phyloP scores from a whole-genome alignment of 345 rosid species.

The Brassica rapa region DNA sequence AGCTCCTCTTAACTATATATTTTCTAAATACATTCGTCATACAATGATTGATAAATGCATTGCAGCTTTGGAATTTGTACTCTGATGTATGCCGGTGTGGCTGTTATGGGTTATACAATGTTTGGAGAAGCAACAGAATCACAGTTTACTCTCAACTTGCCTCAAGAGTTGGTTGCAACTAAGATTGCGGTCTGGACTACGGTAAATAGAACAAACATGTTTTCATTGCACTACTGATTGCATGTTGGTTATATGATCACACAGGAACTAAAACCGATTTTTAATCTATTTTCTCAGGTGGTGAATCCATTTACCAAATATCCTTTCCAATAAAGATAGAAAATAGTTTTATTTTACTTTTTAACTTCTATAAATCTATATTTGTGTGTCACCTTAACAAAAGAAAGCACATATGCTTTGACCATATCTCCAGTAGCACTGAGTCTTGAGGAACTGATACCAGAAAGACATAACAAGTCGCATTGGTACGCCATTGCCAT shows the following conservation, averaged over 20 bases:
- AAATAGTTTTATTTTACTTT: constrained; percentile 12
- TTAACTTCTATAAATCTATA: background rate
- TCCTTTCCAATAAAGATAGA: constrained; percentile 46
- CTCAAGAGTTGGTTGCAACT: constrained; percentile 78
- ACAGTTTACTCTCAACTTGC: constrained; percentile 94
- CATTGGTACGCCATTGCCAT: constrained; percentile 65
- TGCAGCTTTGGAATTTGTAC: constrained; percentile 75
- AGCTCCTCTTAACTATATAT: background rate
- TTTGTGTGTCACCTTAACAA: constrained; percentile 39
- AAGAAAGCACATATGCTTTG: constrained; percentile 68
- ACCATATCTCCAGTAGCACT: constrained; percentile 93
- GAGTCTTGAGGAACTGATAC: constrained; percentile 93
- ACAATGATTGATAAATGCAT: background rate
- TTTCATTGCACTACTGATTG: background rate
- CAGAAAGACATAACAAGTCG: constrained; percentile 61
- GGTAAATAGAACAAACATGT: constrained; percentile 43
- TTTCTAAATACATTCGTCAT: background rate
- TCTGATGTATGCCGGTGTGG: constrained; percentile 76
- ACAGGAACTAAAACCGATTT: background rate
- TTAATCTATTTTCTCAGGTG: constrained; percentile 53
- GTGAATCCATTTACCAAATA: constrained; percentile 96
- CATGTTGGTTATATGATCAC: background rate
- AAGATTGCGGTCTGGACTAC: constrained; percentile 98
- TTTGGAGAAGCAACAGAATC: constrained; percentile 78
- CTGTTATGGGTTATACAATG: constrained; percentile 87